These are phyloP conservation scores for Scheffersomyces insectosa DNA, from an alignment of 1,139 yeast species.

Conservation along the genomic window DNA sequence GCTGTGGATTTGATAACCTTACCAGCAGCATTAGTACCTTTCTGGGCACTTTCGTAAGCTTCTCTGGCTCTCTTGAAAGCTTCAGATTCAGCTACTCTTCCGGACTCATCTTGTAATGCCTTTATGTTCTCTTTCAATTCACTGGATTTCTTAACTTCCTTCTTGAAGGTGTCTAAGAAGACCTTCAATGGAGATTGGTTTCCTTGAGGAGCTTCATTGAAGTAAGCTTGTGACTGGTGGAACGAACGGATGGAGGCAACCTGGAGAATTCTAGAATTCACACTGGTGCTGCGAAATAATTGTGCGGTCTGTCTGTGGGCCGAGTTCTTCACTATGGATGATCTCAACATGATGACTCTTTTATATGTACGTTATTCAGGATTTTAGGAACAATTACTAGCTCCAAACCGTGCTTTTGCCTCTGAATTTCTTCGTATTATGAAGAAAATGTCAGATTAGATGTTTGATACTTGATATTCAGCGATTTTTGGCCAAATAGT, in stretches of 20 bases:
- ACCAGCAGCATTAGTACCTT: slow-evolving; percentile 79
- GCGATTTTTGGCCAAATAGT: too few species aligned
- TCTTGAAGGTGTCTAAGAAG: slow-evolving; percentile 86
- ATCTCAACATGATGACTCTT: too few species aligned
- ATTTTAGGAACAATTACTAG: too few species aligned
- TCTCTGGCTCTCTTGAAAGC: slow-evolving; percentile 93
- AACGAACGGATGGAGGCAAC: not conserved
- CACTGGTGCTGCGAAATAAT: too few species aligned
- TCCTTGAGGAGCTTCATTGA: slow-evolving; percentile 35
- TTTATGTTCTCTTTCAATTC: slow-evolving; percentile 92
- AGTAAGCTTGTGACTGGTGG: slow-evolving; percentile 2
- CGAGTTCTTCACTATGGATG: too few species aligned
- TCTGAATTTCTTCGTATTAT: too few species aligned
- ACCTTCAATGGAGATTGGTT: slow-evolving; percentile 76
- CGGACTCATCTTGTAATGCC: slow-evolving; percentile 95
- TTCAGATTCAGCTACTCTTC: slow-evolving; percentile 89
- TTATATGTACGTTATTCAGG: too few species aligned
- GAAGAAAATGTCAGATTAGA: too few species aligned
- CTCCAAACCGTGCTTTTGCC: too few species aligned
- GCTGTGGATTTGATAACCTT: slow-evolving; percentile 87
- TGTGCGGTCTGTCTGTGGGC: too few species aligned
- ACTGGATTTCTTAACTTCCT: slow-evolving; percentile 86
- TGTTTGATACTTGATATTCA: too few species aligned
- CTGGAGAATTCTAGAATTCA: not conserved
- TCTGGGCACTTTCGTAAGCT: slow-evolving; percentile 85